Base-by-base conservation (phyloP, 805 yeast genomes). In the Saccharomycopsis schoenii region DNA sequence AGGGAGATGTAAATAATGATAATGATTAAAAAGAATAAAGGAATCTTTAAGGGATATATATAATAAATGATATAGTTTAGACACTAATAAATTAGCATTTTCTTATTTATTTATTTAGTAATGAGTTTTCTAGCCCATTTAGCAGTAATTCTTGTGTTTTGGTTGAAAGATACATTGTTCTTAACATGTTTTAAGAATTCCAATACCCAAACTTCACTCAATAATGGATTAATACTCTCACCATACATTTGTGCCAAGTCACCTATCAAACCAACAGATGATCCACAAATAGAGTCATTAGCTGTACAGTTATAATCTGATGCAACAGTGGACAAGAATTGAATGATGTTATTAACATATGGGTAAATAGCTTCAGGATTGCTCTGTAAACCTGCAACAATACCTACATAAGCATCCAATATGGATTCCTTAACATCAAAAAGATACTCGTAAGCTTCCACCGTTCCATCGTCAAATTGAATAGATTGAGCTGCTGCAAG, bases 381-480 rank as follows among this genome's bases (percentile, higher is more conserved):
- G 60, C 81, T 86, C 63, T 83, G 84, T 68, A 89, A 73, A n/a
- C 98, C 97, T 57, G 96, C 91, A 61, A 93, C 90, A 57, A 94
- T 85, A 64, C 99, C 99, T 41, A 92, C 96, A 71, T 90, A 94
- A 43, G 97, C 91, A 72, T 94, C 98, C 67, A 94, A 78, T n/a
- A 92, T 93, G 4, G 98, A 80, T 73, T 90, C 97, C 66, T 86
- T 84, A 56, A 94, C 83, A 56, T 77, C 79, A 63, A 82, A 75
- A 40, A 86, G 80, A 68, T 89, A 89, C 64, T 92, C 97, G 61
- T 84, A 77, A 19, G 90, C 81, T 64, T 94, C 98, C 51, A 83
- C 69, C 10, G 91, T 78, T 51, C 80, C 74, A 66, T 87, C 93
- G 64, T 83, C 88, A 0, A 88, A 84, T 63, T 80, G 81, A 40